A percentile compares a stretch with the other conserved stretches of the same genome.
Conservation (phyloP, 345 rosid genomes). For the Sisymbrium altissimum region DNA sequence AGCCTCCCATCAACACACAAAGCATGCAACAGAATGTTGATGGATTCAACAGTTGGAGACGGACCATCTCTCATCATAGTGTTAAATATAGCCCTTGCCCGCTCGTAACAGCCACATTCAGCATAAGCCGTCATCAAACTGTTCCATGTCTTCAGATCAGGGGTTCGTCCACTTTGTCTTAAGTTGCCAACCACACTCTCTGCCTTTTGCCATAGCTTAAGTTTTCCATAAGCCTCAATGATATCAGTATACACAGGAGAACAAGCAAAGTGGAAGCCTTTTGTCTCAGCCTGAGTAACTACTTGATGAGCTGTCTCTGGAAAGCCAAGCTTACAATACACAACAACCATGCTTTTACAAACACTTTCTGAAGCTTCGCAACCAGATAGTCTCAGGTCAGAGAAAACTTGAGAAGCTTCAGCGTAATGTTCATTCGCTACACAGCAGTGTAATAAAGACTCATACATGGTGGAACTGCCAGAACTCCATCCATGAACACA, state of each 20-base stretch:
- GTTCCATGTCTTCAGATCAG: constrained; percentile 84
- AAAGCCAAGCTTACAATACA: constrained; percentile 72
- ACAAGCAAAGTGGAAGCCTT: constrained; percentile 49
- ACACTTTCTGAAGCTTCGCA: constrained; percentile 55
- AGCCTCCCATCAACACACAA: constrained; percentile 72
- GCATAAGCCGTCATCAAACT: constrained; percentile 85
- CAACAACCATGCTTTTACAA: constrained; percentile 47
- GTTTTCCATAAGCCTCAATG: constrained; percentile 68
- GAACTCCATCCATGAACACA: constrained; percentile 42
- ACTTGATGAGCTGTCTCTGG: constrained; percentile 85
- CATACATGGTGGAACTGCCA: constrained; percentile 57
- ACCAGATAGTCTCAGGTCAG: constrained; percentile 72
- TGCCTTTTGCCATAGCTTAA: constrained; percentile 82
- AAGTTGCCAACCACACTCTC: constrained; percentile 75
- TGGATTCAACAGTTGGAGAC: constrained; percentile 82
- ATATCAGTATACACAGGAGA: constrained; percentile 50
- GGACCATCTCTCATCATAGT: constrained; percentile 95
- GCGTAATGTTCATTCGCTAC: constrained; percentile 48
- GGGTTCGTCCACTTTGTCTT: constrained; percentile 48
- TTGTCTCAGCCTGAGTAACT: constrained; percentile 50
- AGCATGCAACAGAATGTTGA: constrained; percentile 82
- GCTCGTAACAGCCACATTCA: constrained; percentile 85
- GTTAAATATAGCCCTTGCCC: constrained; percentile 88
- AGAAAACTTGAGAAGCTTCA: constrained; percentile 85
- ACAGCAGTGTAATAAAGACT: constrained; percentile 71